Percentiles rank a stretch among this genome's conserved stretches.
These are phyloP conservation scores for Coemansia umbellata DNA, from an alignment of 192 early-diverging fungal species.

Conservation along the genomic window DNA sequence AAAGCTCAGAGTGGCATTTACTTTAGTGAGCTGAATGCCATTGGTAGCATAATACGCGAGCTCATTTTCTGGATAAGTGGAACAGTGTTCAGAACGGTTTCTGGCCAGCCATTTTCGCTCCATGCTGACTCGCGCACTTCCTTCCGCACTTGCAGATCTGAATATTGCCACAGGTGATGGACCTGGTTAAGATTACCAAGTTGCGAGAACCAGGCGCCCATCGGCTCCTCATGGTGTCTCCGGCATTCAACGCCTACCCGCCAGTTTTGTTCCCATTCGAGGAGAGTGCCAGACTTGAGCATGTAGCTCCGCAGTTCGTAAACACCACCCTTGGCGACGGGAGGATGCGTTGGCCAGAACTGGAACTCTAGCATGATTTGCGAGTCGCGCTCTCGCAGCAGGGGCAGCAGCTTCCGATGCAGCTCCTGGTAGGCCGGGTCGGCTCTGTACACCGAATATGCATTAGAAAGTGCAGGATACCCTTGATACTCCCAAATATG, in stretches of 20 bases:
- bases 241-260: slow-evolving; percentile 83
- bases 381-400: slow-evolving; percentile 69
- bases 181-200: slow-evolving; percentile 83
- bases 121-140: slow-evolving; percentile 86
- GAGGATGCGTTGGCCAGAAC: slow-evolving; percentile 82
- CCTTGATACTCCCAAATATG: slow-evolving; percentile 96
- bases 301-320: slow-evolving; percentile 90
- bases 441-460: slow-evolving; percentile 55
- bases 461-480: slow-evolving; percentile 74
- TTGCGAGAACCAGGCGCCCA: slow-evolving; percentile 96
- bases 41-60: slow-evolving; percentile 70
- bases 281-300: slow-evolving; percentile 79
- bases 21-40: slow-evolving; percentile 73
- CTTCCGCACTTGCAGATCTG: slow-evolving; percentile 85
- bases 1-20: too few species aligned
- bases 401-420: slow-evolving; percentile 60
- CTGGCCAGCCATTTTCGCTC: slow-evolving; percentile 91
- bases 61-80: slow-evolving; percentile 79
- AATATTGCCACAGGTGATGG: slow-evolving; percentile 91
- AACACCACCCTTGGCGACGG: slow-evolving; percentile 71
- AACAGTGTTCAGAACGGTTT: slow-evolving; percentile 88
- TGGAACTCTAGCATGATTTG: slow-evolving; percentile 91
- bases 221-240: slow-evolving; percentile 81
- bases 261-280: slow-evolving; percentile 95
- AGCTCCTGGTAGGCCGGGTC: slow-evolving; percentile 70